Evolutionary conservation across 139 green algal genomes (phyloP), one percentile per base, ranked within the genome.

Genomic region (Chlamydomonas incerta): DNA sequence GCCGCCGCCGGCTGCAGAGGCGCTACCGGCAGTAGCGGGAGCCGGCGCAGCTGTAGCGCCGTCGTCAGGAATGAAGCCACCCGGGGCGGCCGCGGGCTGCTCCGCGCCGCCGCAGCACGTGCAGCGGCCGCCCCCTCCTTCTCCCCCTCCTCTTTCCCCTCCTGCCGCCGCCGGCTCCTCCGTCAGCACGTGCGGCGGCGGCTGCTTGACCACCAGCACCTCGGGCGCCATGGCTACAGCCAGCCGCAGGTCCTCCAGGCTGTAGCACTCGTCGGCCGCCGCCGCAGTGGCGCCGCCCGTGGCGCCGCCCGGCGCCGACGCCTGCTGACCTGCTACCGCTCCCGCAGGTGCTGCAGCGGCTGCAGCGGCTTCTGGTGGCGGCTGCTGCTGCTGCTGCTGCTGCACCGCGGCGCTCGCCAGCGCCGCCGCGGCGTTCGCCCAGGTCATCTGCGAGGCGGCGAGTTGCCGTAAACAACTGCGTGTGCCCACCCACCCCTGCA

Each of bases 191-290:
- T 69, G n/a, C 71, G 41, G 88, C 62, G 81, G 57, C 33, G 77
- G 81, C 10, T 80, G 80, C 82, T 92, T 92, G 50, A 86, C 62
- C 34, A 87, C 46, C 28, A 93, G n/a, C 35, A 91, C 88, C 8
- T 79, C 41, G 24, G 79, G 91, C 28, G 76, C 89, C 47, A 96
- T 65, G 10, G 75, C 81, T 0, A 91, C 83, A 72, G 94, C 89
- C 58, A 88, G 68, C 34, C 85, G 35, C 60, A 94, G 29, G 29
- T 93, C 88, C 0, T 68, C 37, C 74, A 93, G 81, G 14, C 37
- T 35, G n/a, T 87, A 68, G 34, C 65, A 66, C 6, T 83, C 52
- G 34, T 72, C n/a, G 0, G 72, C 41, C 41, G 41, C 41, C 41
- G 8, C 41, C 41, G 41, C 41, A n/a, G n/a, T n/a, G n/a, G n/a